Conservation (phyloP, 2,329 filamentous ascomycete species). For the Capronia coronata region DNA sequence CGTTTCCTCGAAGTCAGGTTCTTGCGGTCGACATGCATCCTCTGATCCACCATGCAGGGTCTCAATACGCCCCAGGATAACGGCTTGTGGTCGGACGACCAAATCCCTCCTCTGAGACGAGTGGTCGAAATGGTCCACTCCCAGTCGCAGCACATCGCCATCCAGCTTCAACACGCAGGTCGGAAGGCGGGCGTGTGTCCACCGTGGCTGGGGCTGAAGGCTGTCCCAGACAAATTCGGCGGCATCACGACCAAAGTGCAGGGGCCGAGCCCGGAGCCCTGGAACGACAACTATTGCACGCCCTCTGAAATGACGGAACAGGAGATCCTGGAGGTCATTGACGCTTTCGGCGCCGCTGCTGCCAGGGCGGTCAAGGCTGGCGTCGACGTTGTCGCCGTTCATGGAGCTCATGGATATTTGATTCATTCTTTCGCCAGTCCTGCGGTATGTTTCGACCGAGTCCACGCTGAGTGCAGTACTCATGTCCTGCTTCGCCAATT, state of each 20-base stretch:
- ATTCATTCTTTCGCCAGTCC: constrained; percentile 41
- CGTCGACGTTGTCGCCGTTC: constrained; percentile 71
- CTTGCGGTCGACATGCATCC: no score
- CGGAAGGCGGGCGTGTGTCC: constrained; percentile 28
- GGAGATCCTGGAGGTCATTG: constrained; percentile 52
- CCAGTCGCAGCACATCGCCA: constrained; percentile 30
- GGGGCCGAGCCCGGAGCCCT: constrained; percentile 55
- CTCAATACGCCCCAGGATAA: constrained; percentile 35
- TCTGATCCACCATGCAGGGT: constrained; percentile 29
- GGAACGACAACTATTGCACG: constrained; percentile 52
- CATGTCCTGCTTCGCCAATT: no score
- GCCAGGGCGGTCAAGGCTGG: constrained; percentile 60
- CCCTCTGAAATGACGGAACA: constrained; percentile 62
- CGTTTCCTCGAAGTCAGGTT: constrained; percentile 29
- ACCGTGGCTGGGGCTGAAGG: constrained; percentile 11
- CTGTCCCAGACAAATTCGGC: constrained; percentile 7
- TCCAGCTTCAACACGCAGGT: constrained; percentile 33
- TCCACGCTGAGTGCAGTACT: no score
- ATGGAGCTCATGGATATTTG: constrained; percentile 73
- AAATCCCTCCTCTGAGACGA: constrained; percentile 30
- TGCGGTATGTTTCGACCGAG: no score
- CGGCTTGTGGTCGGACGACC: constrained; percentile 31
- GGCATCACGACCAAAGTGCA: constrained; percentile 38
- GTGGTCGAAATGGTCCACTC: constrained; percentile 32
- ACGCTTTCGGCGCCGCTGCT: constrained; percentile 35